phyloP scores from a whole-genome alignment of 1,284 basidiomycete genomes.

The Vanrija pseudolonga region DNA sequence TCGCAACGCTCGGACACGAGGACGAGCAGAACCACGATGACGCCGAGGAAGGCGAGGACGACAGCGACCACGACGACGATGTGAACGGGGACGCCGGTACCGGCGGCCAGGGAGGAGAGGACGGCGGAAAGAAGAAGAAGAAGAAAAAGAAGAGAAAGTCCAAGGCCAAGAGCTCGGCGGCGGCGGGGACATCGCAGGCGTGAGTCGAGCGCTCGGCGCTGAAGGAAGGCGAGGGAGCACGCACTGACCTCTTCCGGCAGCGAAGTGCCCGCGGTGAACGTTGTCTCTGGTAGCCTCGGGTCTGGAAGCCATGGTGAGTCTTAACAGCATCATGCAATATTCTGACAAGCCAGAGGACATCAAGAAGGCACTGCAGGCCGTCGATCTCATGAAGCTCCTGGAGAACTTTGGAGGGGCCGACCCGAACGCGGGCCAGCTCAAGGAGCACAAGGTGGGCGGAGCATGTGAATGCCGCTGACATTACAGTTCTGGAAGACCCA shows the following conservation, averaged over 20 bases:
- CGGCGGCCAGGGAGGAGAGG: conserved; percentile 21
- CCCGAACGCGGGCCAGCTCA: conserved; percentile 49
- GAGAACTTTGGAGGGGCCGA: conserved; percentile 45
- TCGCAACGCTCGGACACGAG: conserved; percentile 2
- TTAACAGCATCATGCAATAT: not conserved
- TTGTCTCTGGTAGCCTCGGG: too few species aligned
- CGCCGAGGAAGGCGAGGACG: conserved; percentile 6
- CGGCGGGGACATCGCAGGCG: too few species aligned
- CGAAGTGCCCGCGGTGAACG: too few species aligned
- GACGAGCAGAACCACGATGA: conserved; percentile 12
- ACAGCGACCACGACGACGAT: conserved; percentile 9
- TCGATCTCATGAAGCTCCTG: conserved; percentile 50
- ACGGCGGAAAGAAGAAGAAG: conserved; percentile 21
- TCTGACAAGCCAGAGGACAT: conserved; percentile 35
- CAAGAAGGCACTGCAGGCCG: conserved; percentile 45
- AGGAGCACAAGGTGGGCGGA: conserved; percentile 72
- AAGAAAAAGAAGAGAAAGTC: conserved; percentile 30
- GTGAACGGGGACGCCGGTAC: conserved; percentile 15
- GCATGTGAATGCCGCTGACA: not conserved
- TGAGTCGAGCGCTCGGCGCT: too few species aligned
- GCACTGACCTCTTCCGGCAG: too few species aligned
- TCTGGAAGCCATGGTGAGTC: too few species aligned
- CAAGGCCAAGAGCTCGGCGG: conserved; percentile 31
- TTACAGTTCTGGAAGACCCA: conserved; percentile 89
- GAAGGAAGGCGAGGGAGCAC: too few species aligned